phyloP scores from a whole-genome alignment of 257 asterid genomes.

The Haberlea rhodopensis region DNA sequence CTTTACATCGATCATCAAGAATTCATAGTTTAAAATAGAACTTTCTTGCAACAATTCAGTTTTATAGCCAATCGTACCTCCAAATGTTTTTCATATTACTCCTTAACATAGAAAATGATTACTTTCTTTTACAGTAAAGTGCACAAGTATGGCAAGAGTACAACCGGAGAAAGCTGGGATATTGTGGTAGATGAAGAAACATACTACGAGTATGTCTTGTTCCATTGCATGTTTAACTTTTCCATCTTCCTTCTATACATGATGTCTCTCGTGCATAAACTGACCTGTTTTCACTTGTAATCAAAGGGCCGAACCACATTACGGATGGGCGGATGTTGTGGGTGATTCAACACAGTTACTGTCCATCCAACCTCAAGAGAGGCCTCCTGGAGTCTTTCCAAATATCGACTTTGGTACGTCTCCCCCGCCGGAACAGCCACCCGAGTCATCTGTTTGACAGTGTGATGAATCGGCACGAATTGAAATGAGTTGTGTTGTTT shows the following conservation, averaged over 20 bases:
- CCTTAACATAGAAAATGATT: constrained; percentile 5
- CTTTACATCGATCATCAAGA: not conserved
- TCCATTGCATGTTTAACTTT: not conserved
- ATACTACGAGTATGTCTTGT: constrained; percentile 69
- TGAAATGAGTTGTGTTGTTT: not conserved
- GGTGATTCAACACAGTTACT: constrained; percentile 91
- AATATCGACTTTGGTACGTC: constrained; percentile 70
- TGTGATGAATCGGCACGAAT: constrained; percentile 24
- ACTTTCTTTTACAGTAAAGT: constrained; percentile 65
- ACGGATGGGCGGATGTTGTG: constrained; percentile 99
- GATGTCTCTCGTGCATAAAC: not conserved
- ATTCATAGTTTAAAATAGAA: not conserved
- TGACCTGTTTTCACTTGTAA: not conserved
- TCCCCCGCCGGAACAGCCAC: constrained; percentile 40
- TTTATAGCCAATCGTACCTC: constrained; percentile 2
- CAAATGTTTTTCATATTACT: not conserved
- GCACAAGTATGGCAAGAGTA: constrained; percentile 96
- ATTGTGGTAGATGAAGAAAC: constrained; percentile 94
- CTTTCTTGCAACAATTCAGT: not conserved
- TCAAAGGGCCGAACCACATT: constrained; percentile 95
- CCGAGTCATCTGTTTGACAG: constrained; percentile 30
- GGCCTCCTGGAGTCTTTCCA: constrained; percentile 90
- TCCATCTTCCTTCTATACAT: not conserved
- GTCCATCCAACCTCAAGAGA: constrained; percentile 78
- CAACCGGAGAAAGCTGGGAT: constrained; percentile 99